Evolutionary conservation across 2,329 filamentous ascomycete species (phyloP).

Genomic region (Dactylellina drechsleri): DNA sequence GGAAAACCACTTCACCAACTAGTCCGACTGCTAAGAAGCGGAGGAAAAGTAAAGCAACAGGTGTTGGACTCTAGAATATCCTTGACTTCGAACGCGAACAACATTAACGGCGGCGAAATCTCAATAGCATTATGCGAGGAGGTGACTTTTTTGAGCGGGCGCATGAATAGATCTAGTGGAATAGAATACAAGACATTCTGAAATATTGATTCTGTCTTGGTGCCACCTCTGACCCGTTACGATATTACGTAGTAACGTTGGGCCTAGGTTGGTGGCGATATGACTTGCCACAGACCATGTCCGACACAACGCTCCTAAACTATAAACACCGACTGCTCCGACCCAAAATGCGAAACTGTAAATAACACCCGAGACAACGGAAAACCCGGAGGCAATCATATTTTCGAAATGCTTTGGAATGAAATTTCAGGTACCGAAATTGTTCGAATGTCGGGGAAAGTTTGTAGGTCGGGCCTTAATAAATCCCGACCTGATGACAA

Average conservation of each 20-base stretch:
- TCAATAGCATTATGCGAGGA: background rate
- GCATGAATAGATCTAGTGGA: background rate
- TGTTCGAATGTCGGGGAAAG: constrained; percentile 49
- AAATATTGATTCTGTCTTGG: background rate
- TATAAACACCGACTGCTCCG: constrained; percentile 37
- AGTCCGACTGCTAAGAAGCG: constrained; percentile 51
- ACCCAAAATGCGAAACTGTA: constrained; percentile 20
- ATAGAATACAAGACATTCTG: background rate
- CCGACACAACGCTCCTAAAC: constrained; percentile 7
- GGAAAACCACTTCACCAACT: constrained; percentile 48
- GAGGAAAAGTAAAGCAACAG: constrained; percentile 51
- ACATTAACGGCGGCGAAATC: too few species aligned
- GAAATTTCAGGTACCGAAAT: constrained; percentile 17
- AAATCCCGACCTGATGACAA: constrained; percentile 49
- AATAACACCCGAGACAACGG: constrained; percentile 14
- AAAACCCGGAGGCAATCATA: background rate
- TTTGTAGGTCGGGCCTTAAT: constrained; percentile 31
- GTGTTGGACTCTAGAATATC: constrained; percentile 13
- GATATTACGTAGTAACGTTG: background rate
- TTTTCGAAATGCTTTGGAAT: background rate
- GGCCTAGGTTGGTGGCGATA: constrained; percentile 27
- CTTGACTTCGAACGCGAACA: background rate
- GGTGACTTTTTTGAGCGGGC: background rate
- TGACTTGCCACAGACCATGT: constrained; percentile 20
- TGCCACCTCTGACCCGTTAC: too few species aligned